Conservation (phyloP, 1,284 basidiomycete genomes). For the Tilletiopsis washingtonensis region DNA sequence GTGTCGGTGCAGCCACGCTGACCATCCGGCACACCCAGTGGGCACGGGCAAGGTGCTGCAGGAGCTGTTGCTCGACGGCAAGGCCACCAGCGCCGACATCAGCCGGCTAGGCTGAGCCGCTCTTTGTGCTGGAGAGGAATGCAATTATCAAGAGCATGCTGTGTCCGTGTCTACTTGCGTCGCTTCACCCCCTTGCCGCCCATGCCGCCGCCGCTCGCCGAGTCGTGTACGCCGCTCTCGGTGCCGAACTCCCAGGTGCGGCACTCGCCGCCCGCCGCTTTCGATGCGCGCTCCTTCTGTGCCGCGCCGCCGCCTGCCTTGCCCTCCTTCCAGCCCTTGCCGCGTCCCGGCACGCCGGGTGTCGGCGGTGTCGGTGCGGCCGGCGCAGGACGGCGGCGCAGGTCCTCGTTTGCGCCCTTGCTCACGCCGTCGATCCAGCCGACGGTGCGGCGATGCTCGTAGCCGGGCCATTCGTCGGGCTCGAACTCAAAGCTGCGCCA, state of each 20-base stretch:
- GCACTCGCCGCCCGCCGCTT: too few species aligned
- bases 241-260: slow-evolving; percentile 41
- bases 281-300: too few species aligned
- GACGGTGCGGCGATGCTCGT: slow-evolving; percentile 84
- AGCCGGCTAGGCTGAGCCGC: slow-evolving; percentile 47
- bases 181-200: too few species aligned
- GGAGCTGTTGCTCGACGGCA: slow-evolving; percentile 54
- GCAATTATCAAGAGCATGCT: too few species aligned
- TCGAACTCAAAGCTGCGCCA: slow-evolving; percentile 77
- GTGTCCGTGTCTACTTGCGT: too few species aligned
- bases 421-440: slow-evolving; percentile 54
- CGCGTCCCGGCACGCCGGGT: too few species aligned
- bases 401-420: slow-evolving; percentile 21
- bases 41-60: slow-evolving; percentile 54
- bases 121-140: too few species aligned
- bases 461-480: slow-evolving; percentile 66
- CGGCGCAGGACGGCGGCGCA: too few species aligned
- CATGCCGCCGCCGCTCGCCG: too few species aligned
- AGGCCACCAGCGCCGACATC: slow-evolving; percentile 53
- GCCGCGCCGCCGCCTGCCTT: too few species aligned
- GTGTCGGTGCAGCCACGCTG: slow-evolving; percentile 14
- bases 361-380: too few species aligned
- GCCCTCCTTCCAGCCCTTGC: slow-evolving; percentile 24
- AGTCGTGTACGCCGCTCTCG: too few species aligned
- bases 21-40: slow-evolving; percentile 30